A percentile compares a stretch with the other conserved stretches of the same genome.
Evolutionary conservation across 2,329 filamentous ascomycete species (phyloP).

Genomic region (Ophiostoma tasmaniense): DNA sequence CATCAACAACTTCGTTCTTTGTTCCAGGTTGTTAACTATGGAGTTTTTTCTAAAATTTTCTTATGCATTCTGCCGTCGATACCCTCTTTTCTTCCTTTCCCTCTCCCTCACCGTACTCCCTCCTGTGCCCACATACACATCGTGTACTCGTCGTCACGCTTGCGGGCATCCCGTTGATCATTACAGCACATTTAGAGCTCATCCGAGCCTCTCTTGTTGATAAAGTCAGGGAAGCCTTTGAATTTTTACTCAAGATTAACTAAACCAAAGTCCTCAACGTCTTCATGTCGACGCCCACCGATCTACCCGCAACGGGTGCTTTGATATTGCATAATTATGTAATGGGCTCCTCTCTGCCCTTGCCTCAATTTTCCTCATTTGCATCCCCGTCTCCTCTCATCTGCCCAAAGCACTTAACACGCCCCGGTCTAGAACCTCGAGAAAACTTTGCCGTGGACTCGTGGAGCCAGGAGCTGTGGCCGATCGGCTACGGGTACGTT

Average conservation of each 20-base stretch:
- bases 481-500: neutral
- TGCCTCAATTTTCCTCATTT: neutral
- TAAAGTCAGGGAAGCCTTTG: neutral
- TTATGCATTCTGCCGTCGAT: neutral
- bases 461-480: neutral
- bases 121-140: neutral
- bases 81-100: no score
- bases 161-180: conserved; percentile 1
- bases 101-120: neutral
- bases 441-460: neutral
- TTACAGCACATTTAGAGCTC: neutral
- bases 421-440: neutral
- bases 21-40: neutral
- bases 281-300: neutral
- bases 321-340: neutral
- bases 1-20: neutral
- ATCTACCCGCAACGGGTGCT: neutral
- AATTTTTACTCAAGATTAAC: neutral
- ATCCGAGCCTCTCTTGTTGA: neutral
- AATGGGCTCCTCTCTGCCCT: neutral
- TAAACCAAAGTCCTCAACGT: neutral
- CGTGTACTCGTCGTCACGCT: conserved; percentile 7
- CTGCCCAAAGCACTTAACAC: neutral
- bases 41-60: neutral
- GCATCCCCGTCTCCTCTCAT: neutral